A percentile compares a stretch with the other conserved stretches of the same genome.
phyloP scores from a whole-genome alignment of 768 basidiomycete genomes.

The Suillus ampliporus region DNA sequence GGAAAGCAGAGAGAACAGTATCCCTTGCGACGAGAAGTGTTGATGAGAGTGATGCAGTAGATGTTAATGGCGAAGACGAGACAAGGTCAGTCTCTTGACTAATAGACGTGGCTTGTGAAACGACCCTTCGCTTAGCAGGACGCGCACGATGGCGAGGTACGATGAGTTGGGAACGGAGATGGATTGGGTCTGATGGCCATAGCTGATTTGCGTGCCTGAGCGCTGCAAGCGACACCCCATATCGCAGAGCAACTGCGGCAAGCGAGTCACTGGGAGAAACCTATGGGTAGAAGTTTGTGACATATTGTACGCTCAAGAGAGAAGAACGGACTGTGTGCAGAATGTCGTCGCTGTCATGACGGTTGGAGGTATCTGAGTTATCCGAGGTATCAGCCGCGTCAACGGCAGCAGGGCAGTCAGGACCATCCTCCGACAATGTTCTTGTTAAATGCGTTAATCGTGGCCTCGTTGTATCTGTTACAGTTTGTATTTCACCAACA shows the following conservation, averaged over 20 bases:
- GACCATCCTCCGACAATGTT: background rate
- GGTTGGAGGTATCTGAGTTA: too few species aligned
- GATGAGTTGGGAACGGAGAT: slow-evolving; percentile 81
- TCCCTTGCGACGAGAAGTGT: slow-evolving; percentile 27
- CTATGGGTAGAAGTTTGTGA: slow-evolving; percentile 42
- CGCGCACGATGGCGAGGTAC: slow-evolving; percentile 55
- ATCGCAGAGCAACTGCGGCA: slow-evolving; percentile 86
- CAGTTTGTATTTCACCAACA: too few species aligned
- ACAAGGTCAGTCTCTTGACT: background rate
- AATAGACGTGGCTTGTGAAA: background rate
- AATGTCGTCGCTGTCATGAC: background rate
- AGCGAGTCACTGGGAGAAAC: slow-evolving; percentile 78
- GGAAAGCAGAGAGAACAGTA: slow-evolving; percentile 29
- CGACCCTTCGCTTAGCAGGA: slow-evolving; percentile 13
- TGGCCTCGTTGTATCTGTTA: background rate
- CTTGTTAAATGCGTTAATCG: background rate
- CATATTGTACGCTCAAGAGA: background rate
- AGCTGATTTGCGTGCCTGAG: slow-evolving; percentile 90
- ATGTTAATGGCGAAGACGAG: background rate
- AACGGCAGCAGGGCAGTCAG: background rate
- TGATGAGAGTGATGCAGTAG: slow-evolving; percentile 20
- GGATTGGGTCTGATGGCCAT: slow-evolving; percentile 93
- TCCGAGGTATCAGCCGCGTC: background rate
- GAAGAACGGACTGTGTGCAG: background rate
- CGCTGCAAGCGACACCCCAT: slow-evolving; percentile 83